A percentile compares a stretch with the other conserved stretches of the same genome.
Conservation (phyloP, 495 filamentous ascomycete genomes). For the Filosporella fistucella region DNA sequence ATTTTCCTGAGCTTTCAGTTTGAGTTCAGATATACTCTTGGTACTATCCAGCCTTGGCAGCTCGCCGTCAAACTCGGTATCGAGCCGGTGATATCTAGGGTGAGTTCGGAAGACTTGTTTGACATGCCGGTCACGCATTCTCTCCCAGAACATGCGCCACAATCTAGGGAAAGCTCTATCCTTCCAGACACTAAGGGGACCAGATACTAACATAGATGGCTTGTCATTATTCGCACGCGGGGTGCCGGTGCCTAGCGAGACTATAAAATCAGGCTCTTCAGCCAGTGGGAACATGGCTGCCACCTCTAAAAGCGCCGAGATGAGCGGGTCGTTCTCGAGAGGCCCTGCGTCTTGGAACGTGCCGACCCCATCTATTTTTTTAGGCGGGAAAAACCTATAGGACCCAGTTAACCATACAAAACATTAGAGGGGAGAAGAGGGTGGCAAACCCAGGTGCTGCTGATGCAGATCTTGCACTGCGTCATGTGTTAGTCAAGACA, state of each 20-base stretch:
- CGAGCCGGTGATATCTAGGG: constrained; percentile 3
- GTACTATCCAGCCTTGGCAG: not conserved
- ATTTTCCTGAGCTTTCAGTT: constrained; percentile 2
- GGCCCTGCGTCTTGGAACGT: constrained; percentile 34
- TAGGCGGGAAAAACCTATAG: constrained; percentile 30
- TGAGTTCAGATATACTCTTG: constrained; percentile 4
- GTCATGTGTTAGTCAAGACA: not conserved
- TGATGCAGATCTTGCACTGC: constrained; percentile 19
- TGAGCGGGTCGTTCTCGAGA: constrained; percentile 29
- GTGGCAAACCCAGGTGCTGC: constrained; percentile 15
- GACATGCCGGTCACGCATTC: constrained; percentile 1
- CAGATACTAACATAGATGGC: not conserved
- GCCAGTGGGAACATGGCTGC: constrained; percentile 26
- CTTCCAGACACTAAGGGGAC: constrained; percentile 2
- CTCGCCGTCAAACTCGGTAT: constrained; percentile 3
- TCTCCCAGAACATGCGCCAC: constrained; percentile 1
- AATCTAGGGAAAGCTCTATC: constrained; percentile 4
- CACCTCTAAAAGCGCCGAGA: constrained; percentile 27
- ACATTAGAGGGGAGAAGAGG: not conserved
- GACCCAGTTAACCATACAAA: not conserved
- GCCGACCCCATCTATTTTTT: constrained; percentile 26
- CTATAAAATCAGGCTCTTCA: constrained; percentile 25
- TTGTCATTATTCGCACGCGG: not conserved
- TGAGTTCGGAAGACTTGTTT: constrained; percentile 9
- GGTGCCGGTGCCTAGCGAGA: constrained; percentile 33